Percentiles rank a stretch among this genome's conserved stretches.
Conservation (phyloP, 2,329 filamentous ascomycete genomes). For the Cercospora canescens region DNA sequence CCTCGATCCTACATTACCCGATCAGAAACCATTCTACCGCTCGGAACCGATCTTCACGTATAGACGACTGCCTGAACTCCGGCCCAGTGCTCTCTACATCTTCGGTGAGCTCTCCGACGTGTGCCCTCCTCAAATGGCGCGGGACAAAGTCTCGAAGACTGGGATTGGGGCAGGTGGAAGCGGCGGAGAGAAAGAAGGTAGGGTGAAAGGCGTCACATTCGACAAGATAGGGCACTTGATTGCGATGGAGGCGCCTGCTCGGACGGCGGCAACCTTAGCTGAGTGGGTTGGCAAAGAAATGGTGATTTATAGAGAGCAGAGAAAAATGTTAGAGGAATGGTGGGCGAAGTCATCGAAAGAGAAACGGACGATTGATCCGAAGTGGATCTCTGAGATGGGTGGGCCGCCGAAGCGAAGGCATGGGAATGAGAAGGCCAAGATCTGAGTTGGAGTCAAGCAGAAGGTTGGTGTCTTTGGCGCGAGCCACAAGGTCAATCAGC, state of each 20-base stretch:
- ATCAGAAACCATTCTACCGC: conserved; percentile 63
- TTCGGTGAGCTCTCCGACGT: conserved; percentile 64
- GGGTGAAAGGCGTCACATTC: conserved; percentile 66
- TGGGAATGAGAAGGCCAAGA: not conserved
- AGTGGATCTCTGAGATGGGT: conserved; percentile 11
- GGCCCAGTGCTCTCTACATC: conserved; percentile 68
- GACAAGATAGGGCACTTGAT: conserved; percentile 73
- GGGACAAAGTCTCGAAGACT: conserved; percentile 61
- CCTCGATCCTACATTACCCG: conserved; percentile 30
- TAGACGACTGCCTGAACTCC: conserved; percentile 57
- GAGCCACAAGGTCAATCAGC: not conserved
- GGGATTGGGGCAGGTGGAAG: conserved; percentile 68
- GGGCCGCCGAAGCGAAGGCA: conserved; percentile 6
- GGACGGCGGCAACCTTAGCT: conserved; percentile 12
- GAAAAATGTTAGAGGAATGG: conserved; percentile 16
- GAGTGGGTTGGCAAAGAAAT: conserved; percentile 15
- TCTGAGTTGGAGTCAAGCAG: not conserved
- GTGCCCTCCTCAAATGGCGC: conserved; percentile 51
- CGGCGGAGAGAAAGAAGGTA: conserved; percentile 61
- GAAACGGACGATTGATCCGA: conserved; percentile 16
- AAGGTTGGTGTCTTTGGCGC: too few relatives aligned
- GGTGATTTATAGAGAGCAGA: conserved; percentile 19
- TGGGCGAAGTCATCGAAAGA: conserved; percentile 7
- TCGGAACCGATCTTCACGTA: conserved; percentile 62
- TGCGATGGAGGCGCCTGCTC: conserved; percentile 67